Conservation (phyloP, 2,329 filamentous ascomycete species). For the Coniella lustricola region DNA sequence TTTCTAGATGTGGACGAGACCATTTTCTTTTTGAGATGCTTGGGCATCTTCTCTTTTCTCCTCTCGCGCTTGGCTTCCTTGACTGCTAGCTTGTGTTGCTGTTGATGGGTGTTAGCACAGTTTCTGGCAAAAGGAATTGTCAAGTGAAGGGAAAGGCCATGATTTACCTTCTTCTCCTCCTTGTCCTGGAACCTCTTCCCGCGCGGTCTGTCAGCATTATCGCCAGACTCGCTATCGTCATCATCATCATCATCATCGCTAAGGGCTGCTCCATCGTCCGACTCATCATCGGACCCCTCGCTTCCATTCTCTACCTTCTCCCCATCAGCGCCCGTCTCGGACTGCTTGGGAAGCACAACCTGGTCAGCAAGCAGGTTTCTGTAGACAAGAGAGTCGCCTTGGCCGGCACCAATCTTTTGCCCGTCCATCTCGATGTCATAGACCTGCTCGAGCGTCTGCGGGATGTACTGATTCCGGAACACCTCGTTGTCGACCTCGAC, state of each 20-base stretch:
- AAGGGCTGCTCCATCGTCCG: slow-evolving; percentile 43
- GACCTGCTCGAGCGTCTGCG: slow-evolving; percentile 89
- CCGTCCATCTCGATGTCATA: slow-evolving; percentile 93
- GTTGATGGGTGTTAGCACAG: no score
- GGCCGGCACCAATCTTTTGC: slow-evolving; percentile 65
- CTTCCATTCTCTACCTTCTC: slow-evolving; percentile 25
- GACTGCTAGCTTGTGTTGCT: slow-evolving; percentile 74
- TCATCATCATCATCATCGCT: slow-evolving; percentile 23
- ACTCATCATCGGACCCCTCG: slow-evolving; percentile 34
- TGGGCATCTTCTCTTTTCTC: slow-evolving; percentile 91
- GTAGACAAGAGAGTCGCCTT: slow-evolving; percentile 75
- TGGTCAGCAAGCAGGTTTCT: slow-evolving; percentile 73
- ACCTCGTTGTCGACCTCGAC: slow-evolving; percentile 81
- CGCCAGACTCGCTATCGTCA: slow-evolving; percentile 43
- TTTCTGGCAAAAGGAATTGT: no score
- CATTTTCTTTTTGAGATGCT: slow-evolving; percentile 88
- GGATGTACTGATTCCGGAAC: slow-evolving; percentile 93
- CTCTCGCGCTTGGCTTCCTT: slow-evolving; percentile 96
- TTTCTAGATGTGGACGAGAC: slow-evolving; percentile 56
- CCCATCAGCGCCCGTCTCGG: slow-evolving; percentile 27
- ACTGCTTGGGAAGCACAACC: slow-evolving; percentile 36
- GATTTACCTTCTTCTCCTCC: slow-evolving; percentile 68
- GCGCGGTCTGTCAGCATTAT: slow-evolving; percentile 62
- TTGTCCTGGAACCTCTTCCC: slow-evolving; percentile 89
- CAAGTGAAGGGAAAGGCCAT: slow-evolving; percentile 13